Evolutionary conservation across 495 filamentous ascomycete genomes (phyloP).

Genomic region (Talaromyces thailandensis): DNA sequence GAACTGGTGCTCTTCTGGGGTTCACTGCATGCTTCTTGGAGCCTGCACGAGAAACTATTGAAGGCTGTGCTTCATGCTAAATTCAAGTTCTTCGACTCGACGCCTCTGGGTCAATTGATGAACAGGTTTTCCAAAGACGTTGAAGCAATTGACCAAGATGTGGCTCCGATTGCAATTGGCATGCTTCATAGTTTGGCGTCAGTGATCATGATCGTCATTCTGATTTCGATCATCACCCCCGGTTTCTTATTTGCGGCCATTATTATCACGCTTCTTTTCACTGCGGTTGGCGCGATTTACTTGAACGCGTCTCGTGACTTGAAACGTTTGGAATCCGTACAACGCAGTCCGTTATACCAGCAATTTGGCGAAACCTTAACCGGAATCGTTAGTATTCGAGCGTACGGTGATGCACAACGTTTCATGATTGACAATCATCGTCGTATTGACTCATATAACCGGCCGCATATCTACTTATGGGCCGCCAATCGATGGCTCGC

Average conservation of each 20-base stretch:
- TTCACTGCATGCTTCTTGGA: conserved; percentile 78
- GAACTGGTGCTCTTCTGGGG: conserved; percentile 89
- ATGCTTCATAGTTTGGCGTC: conserved; percentile 59
- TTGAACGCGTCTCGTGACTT: conserved; percentile 85
- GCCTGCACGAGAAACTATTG: conserved; percentile 74
- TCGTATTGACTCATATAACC: conserved; percentile 80
- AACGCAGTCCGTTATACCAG: conserved; percentile 92
- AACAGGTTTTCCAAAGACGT: conserved; percentile 98
- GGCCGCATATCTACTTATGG: conserved; percentile 96
- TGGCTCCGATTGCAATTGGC: conserved; percentile 80
- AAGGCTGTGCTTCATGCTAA: conserved; percentile 74
- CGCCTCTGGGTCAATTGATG: conserved; percentile 93
- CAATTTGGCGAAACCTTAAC: conserved; percentile 96
- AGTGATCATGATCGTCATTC: conserved; percentile 77
- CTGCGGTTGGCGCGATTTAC: conserved; percentile 78
- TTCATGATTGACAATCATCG: conserved; percentile 90
- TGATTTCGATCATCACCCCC: conserved; percentile 91
- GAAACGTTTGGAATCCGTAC: conserved; percentile 90
- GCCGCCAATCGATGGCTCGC: conserved; percentile 96
- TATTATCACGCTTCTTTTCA: conserved; percentile 78
- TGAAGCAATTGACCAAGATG: conserved; percentile 91
- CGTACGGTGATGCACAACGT: conserved; percentile 87
- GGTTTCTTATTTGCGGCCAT: conserved; percentile 81
- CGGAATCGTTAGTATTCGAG: conserved; percentile 95
- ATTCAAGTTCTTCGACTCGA: conserved; percentile 97